Evolutionary conservation across 106 monocot genomes (phyloP), one percentile per base, ranked within the genome.

Genomic region (Dendrobium huoshanense): DNA sequence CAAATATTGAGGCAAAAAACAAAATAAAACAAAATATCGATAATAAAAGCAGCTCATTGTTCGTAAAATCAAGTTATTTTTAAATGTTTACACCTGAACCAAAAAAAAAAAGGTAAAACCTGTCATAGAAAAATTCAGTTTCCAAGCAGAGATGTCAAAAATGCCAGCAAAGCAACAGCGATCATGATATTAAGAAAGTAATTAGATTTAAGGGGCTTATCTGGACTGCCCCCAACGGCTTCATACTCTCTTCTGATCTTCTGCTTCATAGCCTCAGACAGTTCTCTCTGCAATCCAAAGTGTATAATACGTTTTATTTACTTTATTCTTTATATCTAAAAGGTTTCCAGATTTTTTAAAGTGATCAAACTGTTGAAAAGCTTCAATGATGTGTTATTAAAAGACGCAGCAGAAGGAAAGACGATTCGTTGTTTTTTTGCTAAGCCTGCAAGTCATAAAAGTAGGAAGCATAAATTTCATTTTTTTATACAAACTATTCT

Each of bases 171-270:
- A 55, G 92, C 91, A 81, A 98, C 56, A 13, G 88, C 61, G 76
- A 92, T 85, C 33, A 93, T 95, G 77, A 98, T 98, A 84, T 95
- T 95, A 6, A 98, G 83, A 61, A 95, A 98, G 82, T 92, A 98
- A 81, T 98, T 98, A 55, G 94, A 95, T 79, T 85, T 80, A 18
- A 95, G 87, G 81, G 95, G 94, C 84, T 88, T 98, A 81, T 95
- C 87, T 81, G 98, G 94, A 72, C 91, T 91, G 79, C 97, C 97
- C 29, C 97, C 92, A 67, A 94, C 4, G 5, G 85, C 94, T 84
- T 94, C 89, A 80, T 98, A 94, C 70, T 94, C 94, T 47, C 90
- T 89, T 61, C 92, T 85, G 3, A 94, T 92, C 86, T 91, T 98
- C 86, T 87, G 80, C 84, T 91, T 98, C 97, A 98, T 98, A 7